Evolutionary conservation across 306 rosid species (phyloP), one percentile per base, ranked within the genome.

Genomic region (Cicer judaicum): DNA sequence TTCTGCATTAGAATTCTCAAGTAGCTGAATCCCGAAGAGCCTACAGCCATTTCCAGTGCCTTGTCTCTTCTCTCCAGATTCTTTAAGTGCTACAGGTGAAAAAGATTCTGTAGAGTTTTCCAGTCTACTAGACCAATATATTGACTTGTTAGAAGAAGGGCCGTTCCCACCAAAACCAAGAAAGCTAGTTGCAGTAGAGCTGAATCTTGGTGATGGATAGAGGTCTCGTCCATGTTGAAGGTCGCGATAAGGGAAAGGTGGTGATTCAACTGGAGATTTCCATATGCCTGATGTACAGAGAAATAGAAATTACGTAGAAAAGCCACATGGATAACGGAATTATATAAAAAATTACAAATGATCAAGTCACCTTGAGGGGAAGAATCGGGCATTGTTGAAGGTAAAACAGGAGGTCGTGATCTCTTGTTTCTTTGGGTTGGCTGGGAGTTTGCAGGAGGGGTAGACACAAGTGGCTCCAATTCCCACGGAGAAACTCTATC

Each of bases 401-500:
- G 90, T 80, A 93, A 80, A 78, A 79, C 68, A 53, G 96, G 80
- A 72, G 97, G 94, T 24, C 98, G 82, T 72, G 94, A 72, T 50
- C 98, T 89, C 85, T 93, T 93, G 83, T 85, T 93, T 84, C 98
- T 84, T 77, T 85, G 91, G 42, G 88, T 54, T 68, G 96, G 92
- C 81, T 86, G 98, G 73, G 88, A 46, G 79, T 81, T 91, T 77
- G 87, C 86, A 54, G 91, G 78, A 65, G 91, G 81, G 42, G 84
- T 79, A 48, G 91, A 85, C 73, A 93, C 85, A 75, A 93, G 94
- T 50, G 98, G 97, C 87, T 93, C 98, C 88, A 93, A 81, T 70
- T 93, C 98, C 98, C 98, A 93, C 40, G 98, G 81, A 41, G 98
- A 93, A 75, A 93, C 98, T 84, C 85, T 87, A 68, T 93, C 98